Percentiles rank a stretch among this genome's conserved stretches.
phyloP scores from a whole-genome alignment of 352 stramenopile species.

The Phytophthora vignae region DNA sequence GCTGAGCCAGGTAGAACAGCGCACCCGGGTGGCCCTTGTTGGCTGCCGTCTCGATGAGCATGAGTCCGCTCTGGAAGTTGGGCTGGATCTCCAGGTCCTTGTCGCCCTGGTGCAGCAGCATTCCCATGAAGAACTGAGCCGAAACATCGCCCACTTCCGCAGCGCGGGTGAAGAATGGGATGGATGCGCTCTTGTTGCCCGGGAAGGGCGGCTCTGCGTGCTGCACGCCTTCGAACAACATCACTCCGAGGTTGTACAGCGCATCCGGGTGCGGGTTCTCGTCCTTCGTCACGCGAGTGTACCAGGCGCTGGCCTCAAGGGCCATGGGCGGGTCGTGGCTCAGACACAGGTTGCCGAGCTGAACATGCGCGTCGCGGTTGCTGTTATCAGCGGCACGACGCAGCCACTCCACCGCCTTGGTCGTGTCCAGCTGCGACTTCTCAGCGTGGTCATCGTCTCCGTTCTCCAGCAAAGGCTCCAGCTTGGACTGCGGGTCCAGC shows the following conservation, averaged over 20 bases:
- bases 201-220: conserved; percentile 72
- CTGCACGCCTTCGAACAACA: conserved; percentile 81
- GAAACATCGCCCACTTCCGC: conserved; percentile 80
- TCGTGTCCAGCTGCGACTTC: conserved; percentile 56
- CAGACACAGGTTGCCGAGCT: conserved; percentile 84
- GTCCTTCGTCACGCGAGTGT: conserved; percentile 64
- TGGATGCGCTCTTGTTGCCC: conserved; percentile 62
- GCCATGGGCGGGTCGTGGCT: conserved; percentile 82
- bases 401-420: conserved; percentile 83
- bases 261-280: conserved; percentile 77
- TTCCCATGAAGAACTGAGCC: conserved; percentile 90
- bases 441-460: conserved; percentile 17
- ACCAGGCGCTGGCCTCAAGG: conserved; percentile 77
- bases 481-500: conserved; percentile 62
- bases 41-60: conserved; percentile 82
- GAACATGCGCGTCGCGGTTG: conserved; percentile 81
- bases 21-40: conserved; percentile 75
- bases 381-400: conserved; percentile 79
- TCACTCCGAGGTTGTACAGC: conserved; percentile 85
- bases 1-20: conserved; percentile 85
- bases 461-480: conserved; percentile 53
- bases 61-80: conserved; percentile 68
- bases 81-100: conserved; percentile 71
- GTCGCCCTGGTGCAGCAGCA: conserved; percentile 80
- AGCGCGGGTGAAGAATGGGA: conserved; percentile 82